phyloP scores from a whole-genome alignment of 148 eudicot species.

The Chenopodium quinoa region DNA sequence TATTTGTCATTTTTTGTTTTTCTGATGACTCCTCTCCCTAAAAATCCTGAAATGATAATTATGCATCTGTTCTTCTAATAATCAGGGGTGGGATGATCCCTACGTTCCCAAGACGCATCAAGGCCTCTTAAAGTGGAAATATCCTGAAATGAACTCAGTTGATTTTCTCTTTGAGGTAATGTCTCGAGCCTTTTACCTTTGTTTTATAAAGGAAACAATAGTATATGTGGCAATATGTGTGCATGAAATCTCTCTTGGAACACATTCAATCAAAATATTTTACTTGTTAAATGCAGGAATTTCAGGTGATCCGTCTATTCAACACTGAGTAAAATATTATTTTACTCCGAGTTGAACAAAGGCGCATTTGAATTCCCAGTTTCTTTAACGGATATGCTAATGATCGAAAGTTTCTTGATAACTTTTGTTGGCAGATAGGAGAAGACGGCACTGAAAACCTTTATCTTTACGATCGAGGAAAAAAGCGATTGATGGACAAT shows the following conservation, averaged over 20 bases:
- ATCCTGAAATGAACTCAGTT: conserved; percentile 92
- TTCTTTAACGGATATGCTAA: not conserved
- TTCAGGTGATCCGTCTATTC: not conserved
- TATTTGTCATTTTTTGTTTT: not conserved
- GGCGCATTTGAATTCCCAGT: not conserved
- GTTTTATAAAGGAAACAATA: not conserved
- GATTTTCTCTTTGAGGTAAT: conserved; percentile 94
- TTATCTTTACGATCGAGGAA: conserved; percentile 76
- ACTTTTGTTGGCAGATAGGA: conserved; percentile 47
- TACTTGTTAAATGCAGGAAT: not conserved
- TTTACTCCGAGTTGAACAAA: not conserved
- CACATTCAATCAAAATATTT: not conserved
- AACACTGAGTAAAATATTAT: not conserved
- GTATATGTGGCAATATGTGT: not conserved
- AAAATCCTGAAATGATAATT: conserved; percentile 1
- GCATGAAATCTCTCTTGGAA: not conserved
- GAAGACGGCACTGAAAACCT: conserved; percentile 60
- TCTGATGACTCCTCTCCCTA: not conserved
- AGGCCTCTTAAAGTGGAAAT: conserved; percentile 99
- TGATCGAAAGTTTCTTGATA: not conserved
- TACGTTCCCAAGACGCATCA: conserved; percentile 94
- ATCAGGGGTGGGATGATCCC: conserved; percentile 98
- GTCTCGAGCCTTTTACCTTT: not conserved
- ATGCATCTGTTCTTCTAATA: not conserved
- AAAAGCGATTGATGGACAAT: conserved; percentile 78